Percentiles rank a stretch among this genome's conserved stretches.
These are phyloP conservation scores for Cyberlindnera americana DNA, from an alignment of 805 yeast genomes.

Conservation along the genomic window DNA sequence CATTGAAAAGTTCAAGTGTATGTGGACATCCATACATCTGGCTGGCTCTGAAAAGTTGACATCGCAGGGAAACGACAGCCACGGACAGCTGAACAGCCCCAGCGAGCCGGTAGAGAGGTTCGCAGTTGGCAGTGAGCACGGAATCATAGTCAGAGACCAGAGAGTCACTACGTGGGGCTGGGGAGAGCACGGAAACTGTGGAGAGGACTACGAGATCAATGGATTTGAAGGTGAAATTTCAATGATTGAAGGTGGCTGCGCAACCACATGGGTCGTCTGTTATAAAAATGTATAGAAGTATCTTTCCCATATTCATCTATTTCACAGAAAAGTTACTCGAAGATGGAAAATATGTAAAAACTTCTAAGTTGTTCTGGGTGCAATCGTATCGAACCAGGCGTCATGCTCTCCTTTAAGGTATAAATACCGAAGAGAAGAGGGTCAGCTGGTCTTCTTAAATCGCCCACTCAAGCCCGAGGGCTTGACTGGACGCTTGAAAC, in stretches of 20 bases:
- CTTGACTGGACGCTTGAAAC: constrained; percentile 13
- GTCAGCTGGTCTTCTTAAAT: constrained; percentile 17
- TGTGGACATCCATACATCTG: constrained; percentile 82
- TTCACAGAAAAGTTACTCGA: constrained; percentile 34
- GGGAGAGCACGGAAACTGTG: constrained; percentile 99
- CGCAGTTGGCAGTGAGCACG: constrained; percentile 86
- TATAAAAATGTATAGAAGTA: constrained; percentile 58
- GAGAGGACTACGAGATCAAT: constrained; percentile 51
- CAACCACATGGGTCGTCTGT: constrained; percentile 59
- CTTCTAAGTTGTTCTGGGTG: constrained; percentile 56
- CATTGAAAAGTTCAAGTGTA: constrained; percentile 36
- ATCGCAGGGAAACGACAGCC: constrained; percentile 74
- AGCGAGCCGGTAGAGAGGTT: constrained; percentile 23
- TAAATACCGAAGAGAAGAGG: too few species aligned
- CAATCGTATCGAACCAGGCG: constrained; percentile 49
- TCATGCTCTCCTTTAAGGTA: constrained; percentile 18
- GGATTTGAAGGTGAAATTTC: constrained; percentile 30
- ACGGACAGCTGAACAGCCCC: constrained; percentile 68
- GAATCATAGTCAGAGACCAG: constrained; percentile 37
- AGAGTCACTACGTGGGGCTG: constrained; percentile 85
- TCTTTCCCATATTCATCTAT: constrained; percentile 81
- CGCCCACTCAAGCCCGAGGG: too few species aligned
- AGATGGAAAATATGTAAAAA: constrained; percentile 81
- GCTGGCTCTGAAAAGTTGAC: constrained; percentile 27
- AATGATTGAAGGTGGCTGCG: constrained; percentile 57